These are phyloP conservation scores for Mesostigma viride DNA, from an alignment of 139 green algal genomes.

Conservation along the genomic window DNA sequence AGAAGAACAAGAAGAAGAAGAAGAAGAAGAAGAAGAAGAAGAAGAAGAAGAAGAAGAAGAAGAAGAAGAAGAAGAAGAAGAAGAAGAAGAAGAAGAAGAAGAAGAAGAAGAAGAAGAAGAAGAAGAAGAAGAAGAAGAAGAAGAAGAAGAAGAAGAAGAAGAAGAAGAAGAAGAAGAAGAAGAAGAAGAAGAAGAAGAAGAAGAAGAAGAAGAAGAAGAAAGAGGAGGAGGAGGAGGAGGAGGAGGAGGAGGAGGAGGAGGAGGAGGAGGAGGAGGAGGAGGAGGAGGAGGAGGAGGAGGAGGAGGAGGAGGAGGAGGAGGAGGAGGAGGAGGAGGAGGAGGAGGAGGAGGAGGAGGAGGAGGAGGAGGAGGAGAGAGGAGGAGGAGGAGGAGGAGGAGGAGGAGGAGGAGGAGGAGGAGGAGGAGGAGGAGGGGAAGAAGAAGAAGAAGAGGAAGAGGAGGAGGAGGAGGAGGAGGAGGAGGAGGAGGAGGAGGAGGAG, in stretches of 20 bases:
- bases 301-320: constrained; percentile 14
- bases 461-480: too few relatives aligned
- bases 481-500: background rate
- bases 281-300: constrained; percentile 12
- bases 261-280: background rate
- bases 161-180: constrained; percentile 37
- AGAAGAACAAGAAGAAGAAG: background rate
- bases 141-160: constrained; percentile 46
- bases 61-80: constrained; percentile 1
- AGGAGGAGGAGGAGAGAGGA: too few relatives aligned
- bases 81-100: constrained; percentile 57
- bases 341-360: too few relatives aligned
- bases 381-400: too few relatives aligned
- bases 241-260: constrained; percentile 15
- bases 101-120: constrained; percentile 62
- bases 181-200: constrained; percentile 32
- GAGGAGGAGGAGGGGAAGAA: too few relatives aligned
- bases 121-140: constrained; percentile 57
- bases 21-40: constrained; percentile 22
- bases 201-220: background rate
- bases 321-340: background rate
- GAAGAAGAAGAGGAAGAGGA: too few relatives aligned
- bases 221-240: constrained; percentile 9
- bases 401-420: too few relatives aligned
- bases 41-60: constrained; percentile 23